A percentile compares a stretch with the other conserved stretches of the same genome.
These are phyloP conservation scores for Spathaspora boniae DNA, from an alignment of 805 yeast genomes.

Conservation along the genomic window DNA sequence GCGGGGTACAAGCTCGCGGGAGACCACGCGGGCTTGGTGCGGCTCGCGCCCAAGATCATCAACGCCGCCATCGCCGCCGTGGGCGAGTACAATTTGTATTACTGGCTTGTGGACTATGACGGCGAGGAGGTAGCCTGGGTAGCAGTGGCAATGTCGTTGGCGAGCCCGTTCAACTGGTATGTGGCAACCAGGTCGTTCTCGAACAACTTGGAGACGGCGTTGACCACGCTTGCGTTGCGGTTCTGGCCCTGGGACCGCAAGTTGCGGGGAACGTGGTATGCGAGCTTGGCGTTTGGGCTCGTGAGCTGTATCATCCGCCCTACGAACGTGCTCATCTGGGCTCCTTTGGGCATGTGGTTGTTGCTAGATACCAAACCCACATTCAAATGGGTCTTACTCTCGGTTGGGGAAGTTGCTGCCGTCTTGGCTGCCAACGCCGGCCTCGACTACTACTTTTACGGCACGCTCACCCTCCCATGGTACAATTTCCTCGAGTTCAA, in stretches of 20 bases:
- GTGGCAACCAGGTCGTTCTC: constrained; percentile 79
- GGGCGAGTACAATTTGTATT: constrained; percentile 63
- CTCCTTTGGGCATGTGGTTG: constrained; percentile 46
- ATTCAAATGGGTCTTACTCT: constrained; percentile 17
- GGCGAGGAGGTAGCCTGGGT: constrained; percentile 33
- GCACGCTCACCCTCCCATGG: constrained; percentile 54
- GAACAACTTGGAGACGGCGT: constrained; percentile 72
- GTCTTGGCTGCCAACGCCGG: constrained; percentile 35
- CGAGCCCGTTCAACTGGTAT: constrained; percentile 80
- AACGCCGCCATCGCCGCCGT: constrained; percentile 68
- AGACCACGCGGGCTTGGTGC: constrained; percentile 32
- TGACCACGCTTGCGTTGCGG: constrained; percentile 63
- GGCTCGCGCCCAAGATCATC: constrained; percentile 58
- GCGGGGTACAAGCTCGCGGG: constrained; percentile 28
- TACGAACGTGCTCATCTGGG: constrained; percentile 79
- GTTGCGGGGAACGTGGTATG: constrained; percentile 12
- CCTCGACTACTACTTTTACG: constrained; percentile 63
- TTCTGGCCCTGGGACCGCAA: constrained; percentile 64
- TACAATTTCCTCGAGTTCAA: constrained; percentile 75
- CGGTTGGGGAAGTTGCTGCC: constrained; percentile 16
- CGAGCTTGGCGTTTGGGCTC: constrained; percentile 10
- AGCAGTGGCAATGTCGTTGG: constrained; percentile 49
- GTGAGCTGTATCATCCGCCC: constrained; percentile 76
- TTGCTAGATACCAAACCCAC: constrained; percentile 10
- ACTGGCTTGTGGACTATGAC: constrained; percentile 40